These are phyloP conservation scores for Fraxinus americana DNA, from an alignment of 257 asterid genomes.

Conservation along the genomic window DNA sequence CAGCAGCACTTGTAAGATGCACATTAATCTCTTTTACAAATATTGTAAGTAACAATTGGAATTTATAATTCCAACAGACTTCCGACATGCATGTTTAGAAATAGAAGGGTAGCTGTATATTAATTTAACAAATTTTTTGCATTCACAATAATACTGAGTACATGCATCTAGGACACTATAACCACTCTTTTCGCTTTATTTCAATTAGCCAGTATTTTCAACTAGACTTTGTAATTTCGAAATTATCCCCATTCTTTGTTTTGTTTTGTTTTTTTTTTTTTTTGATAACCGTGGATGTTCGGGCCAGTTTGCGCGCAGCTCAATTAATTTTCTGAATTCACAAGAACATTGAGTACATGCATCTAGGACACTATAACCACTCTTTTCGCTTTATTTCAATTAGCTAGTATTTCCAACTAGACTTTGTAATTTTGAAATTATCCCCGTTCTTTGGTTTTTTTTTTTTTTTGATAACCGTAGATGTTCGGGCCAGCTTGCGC, in stretches of 20 bases:
- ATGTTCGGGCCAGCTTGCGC: no score
- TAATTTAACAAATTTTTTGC: neutral
- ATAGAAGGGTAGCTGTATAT: neutral
- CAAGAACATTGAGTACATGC: neutral
- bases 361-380: neutral
- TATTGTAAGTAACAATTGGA: neutral
- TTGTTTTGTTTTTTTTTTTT: no score
- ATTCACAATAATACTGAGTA: neutral
- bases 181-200: neutral
- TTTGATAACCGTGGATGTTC: no score
- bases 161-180: neutral
- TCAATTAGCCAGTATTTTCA: neutral
- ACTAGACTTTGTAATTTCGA: neutral
- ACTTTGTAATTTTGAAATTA: neutral
- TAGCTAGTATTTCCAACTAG: neutral
- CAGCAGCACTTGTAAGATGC: neutral
- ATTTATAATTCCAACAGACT: neutral
- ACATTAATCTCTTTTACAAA: constrained; percentile 9
- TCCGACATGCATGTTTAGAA: neutral
- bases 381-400: neutral
- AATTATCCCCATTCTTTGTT: neutral
- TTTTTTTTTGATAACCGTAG: no score
- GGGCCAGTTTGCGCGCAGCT: no score
- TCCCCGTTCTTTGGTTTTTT: neutral
- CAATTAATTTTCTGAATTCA: neutral